Evolutionary conservation across 139 green algal species (phyloP), one percentile per base, ranked within the genome.

Genomic region (Astrephomene gubernaculifera): DNA sequence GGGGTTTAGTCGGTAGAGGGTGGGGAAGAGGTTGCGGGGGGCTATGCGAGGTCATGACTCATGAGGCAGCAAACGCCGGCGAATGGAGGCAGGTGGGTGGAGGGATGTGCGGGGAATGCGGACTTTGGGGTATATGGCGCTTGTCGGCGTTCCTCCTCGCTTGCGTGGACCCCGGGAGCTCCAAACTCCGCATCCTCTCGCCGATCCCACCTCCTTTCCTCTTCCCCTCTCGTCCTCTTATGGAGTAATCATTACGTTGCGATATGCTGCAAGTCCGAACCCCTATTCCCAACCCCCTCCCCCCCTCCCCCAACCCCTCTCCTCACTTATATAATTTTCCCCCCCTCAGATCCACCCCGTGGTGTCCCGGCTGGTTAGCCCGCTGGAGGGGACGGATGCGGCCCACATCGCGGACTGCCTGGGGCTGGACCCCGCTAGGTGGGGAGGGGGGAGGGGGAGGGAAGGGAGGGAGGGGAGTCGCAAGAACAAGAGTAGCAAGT

Each of bases 331-430:
- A 57, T 25, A 57, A 12, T 12, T 12, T 57, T 57, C 49, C 49
- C 14, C 87, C 19, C 87, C 95, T 52, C 94, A 98, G 94, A 90
- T 99, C 27, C 96, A 98, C 82, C 97, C 97, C 0, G 96, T 99
- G 65, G 95, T 99, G 43, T 94, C 92, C 0, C 94, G 97, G 25
- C 90, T 99, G 81, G 97, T 94, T 79, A 92, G 91, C 5, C 91
- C 93, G 29, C 98, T 99, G 9, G 96, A 99, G 82, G 97, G 97
- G 68, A 99, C 97, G 14, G 94, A 99, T 57, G 83, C 91, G 0
- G 95, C 91, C 2, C 92, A 92, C 43, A 88, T 99, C 39, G 97
- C 97, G 6, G 94, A 98, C 44, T 98, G 96, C 92, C 91, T 99
- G 53, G 97, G 97, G 22, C 90, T 99, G 74, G 97, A 99, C 86